Percentiles rank a stretch among this genome's conserved stretches.
Conservation (phyloP, 768 basidiomycete genomes). For the Mycena filopes region DNA sequence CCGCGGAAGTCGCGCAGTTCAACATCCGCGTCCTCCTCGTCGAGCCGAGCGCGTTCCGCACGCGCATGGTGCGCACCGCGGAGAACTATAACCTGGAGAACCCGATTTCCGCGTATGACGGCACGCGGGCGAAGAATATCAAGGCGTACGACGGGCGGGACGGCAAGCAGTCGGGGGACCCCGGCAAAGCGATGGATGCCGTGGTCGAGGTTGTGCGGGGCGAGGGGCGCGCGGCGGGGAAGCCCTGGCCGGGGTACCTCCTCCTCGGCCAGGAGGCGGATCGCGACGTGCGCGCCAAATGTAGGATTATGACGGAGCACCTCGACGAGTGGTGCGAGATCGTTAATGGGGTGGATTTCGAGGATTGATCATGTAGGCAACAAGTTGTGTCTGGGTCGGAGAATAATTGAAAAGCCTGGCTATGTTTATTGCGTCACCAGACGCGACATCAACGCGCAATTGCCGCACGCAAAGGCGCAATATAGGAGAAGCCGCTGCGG, state of each 20-base stretch:
- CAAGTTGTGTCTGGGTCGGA: too few species aligned
- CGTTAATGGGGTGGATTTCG: slow-evolving; percentile 54
- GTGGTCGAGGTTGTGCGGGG: slow-evolving; percentile 59
- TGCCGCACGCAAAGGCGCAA: background rate
- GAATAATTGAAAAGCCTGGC: background rate
- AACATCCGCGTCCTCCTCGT: slow-evolving; percentile 67
- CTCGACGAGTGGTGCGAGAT: slow-evolving; percentile 69
- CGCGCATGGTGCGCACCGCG: slow-evolving; percentile 59
- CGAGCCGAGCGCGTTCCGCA: slow-evolving; percentile 69
- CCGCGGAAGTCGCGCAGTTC: slow-evolving; percentile 64
- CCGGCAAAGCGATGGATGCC: slow-evolving; percentile 65
- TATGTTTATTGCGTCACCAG: slow-evolving; percentile 1
- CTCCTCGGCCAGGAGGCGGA: slow-evolving; percentile 66
- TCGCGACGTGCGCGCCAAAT: slow-evolving; percentile 60
- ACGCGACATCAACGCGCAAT: slow-evolving; percentile 11
- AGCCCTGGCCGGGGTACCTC: slow-evolving; percentile 58
- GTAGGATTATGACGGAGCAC: slow-evolving; percentile 51
- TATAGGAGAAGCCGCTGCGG: too few species aligned
- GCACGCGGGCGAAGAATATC: slow-evolving; percentile 48
- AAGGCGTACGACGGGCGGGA: background rate
- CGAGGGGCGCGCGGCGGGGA: slow-evolving; percentile 61
- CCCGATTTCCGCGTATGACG: slow-evolving; percentile 62
- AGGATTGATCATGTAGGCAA: slow-evolving; percentile 21
- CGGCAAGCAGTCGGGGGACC: slow-evolving; percentile 53
- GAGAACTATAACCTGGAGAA: slow-evolving; percentile 50